Percentiles rank a stretch among this genome's conserved stretches.
These are phyloP conservation scores for Aspergillus diversus DNA, from an alignment of 495 filamentous ascomycete species.

Conservation along the genomic window DNA sequence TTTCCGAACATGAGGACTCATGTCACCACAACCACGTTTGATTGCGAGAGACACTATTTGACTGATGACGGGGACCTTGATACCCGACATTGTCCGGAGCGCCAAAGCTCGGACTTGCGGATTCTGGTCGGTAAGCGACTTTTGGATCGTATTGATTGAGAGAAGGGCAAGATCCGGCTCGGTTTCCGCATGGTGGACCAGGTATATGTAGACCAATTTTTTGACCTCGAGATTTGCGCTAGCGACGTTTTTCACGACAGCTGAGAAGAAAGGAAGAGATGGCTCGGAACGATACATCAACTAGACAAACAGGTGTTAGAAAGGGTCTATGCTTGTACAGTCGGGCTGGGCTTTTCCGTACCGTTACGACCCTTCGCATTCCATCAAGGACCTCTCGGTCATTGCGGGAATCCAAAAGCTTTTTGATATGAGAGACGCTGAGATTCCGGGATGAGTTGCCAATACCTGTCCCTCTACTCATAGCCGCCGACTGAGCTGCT, in stretches of 20 bases:
- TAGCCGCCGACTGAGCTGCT: slow-evolving; percentile 81
- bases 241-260: slow-evolving; percentile 94
- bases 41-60: slow-evolving; percentile 97
- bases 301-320: slow-evolving; percentile 49
- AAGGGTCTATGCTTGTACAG: slow-evolving; percentile 11
- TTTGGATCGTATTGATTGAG: slow-evolving; percentile 98
- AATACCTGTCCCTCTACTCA: slow-evolving; percentile 43
- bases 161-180: slow-evolving; percentile 94
- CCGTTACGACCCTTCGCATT: slow-evolving; percentile 84
- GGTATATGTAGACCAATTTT: slow-evolving; percentile 97
- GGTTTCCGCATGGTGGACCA: slow-evolving; percentile 91
- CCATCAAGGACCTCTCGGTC: slow-evolving; percentile 93
- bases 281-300: slow-evolving; percentile 90
- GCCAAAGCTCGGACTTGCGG: slow-evolving; percentile 90
- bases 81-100: slow-evolving; percentile 92
- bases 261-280: slow-evolving; percentile 86
- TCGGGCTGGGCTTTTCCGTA: slow-evolving; percentile 46
- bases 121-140: slow-evolving; percentile 89
- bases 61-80: slow-evolving; percentile 95
- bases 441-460: slow-evolving; percentile 49
- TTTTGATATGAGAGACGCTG: slow-evolving; percentile 75
- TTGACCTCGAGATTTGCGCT: slow-evolving; percentile 90
- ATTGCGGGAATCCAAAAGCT: slow-evolving; percentile 89
- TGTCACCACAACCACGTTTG: slow-evolving; percentile 87
- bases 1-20: slow-evolving; percentile 91